These are phyloP conservation scores for Penicillium griseofulvum DNA, from an alignment of 2,329 filamentous ascomycete species.

Conservation along the genomic window DNA sequence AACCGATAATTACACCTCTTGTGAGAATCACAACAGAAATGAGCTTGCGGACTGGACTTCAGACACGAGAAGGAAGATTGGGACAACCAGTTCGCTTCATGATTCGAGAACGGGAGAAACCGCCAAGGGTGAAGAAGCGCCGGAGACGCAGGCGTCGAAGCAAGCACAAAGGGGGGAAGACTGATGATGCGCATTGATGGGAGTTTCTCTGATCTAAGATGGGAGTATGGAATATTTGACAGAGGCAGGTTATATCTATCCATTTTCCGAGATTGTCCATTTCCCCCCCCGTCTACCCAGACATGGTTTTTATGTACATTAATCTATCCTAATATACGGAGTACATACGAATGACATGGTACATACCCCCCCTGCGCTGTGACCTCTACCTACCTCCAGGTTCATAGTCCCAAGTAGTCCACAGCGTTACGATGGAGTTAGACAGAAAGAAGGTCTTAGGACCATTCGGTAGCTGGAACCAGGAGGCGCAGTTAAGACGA, in stretches of 20 bases:
- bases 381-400: neutral
- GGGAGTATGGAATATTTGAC: neutral
- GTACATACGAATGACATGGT: neutral
- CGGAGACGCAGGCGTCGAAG: neutral
- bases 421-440: neutral
- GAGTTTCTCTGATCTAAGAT: neutral
- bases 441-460: no score
- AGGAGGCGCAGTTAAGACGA: no score
- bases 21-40: slow-evolving; percentile 1
- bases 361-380: neutral
- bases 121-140: neutral
- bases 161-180: neutral
- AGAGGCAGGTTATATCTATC: neutral
- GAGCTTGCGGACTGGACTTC: neutral
- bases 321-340: neutral
- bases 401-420: neutral
- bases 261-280: neutral
- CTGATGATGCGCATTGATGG: neutral
- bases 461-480: neutral
- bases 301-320: neutral
- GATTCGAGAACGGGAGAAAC: neutral
- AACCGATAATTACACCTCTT: neutral
- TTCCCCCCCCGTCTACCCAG: neutral
- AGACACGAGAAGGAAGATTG: neutral
- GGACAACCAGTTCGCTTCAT: neutral